Conservation (phyloP, 805 yeast genomes). For the Metschnikowia hibisci region DNA sequence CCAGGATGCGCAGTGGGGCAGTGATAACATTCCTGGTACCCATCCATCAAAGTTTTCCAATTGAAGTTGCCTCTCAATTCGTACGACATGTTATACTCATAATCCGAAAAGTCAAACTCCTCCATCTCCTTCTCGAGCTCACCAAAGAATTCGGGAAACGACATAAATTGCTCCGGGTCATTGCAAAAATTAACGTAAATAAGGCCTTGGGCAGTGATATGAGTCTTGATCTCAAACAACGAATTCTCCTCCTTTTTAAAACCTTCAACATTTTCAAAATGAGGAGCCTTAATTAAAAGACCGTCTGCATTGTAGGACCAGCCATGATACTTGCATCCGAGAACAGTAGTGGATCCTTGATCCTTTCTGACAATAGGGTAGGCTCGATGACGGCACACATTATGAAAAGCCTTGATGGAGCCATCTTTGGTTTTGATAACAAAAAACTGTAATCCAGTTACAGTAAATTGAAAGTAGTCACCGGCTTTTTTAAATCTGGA, state of each 20-base stretch:
- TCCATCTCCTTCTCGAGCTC: slow-evolving; percentile 51
- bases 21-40: slow-evolving; percentile 65
- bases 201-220: slow-evolving; percentile 53
- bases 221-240: slow-evolving; percentile 51
- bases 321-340: slow-evolving; percentile 62
- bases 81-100: slow-evolving; percentile 62
- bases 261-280: slow-evolving; percentile 56
- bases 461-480: slow-evolving; percentile 49
- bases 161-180: slow-evolving; percentile 40
- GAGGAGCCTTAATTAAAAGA: slow-evolving; percentile 56
- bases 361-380: slow-evolving; percentile 59
- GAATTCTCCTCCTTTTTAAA: slow-evolving; percentile 54
- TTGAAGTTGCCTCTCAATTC: slow-evolving; percentile 61
- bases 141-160: slow-evolving; percentile 50
- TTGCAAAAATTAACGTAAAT: slow-evolving; percentile 50
- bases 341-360: slow-evolving; percentile 52
- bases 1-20: slow-evolving; percentile 70
- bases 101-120: slow-evolving; percentile 57
- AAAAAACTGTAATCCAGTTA: slow-evolving; percentile 54
- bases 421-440: slow-evolving; percentile 51
- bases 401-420: slow-evolving; percentile 56
- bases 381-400: slow-evolving; percentile 63
- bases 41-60: slow-evolving; percentile 67
- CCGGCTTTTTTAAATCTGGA: slow-evolving; percentile 56
- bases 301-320: slow-evolving; percentile 67